phyloP scores from a whole-genome alignment of 805 yeast species.

The Candida stauntonica region DNA sequence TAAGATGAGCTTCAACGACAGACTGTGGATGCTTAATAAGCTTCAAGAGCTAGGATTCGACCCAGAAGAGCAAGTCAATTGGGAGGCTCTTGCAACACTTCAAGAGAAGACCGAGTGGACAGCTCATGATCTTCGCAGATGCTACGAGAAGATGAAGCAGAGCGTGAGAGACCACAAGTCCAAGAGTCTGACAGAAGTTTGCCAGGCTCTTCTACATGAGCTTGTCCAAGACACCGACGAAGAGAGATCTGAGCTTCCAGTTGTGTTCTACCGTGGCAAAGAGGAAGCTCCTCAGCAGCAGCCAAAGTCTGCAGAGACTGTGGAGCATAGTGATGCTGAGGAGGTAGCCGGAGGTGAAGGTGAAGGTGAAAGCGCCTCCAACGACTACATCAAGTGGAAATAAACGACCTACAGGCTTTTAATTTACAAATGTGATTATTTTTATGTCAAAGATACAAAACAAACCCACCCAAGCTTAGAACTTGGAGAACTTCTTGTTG shows the following conservation, averaged over 20 bases:
- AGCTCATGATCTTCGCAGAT: slow-evolving; percentile 55
- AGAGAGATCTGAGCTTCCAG: slow-evolving; percentile 19
- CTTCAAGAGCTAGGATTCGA: slow-evolving; percentile 40
- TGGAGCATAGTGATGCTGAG: background rate
- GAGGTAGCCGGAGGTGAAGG: slow-evolving; percentile 5
- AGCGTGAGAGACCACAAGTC: slow-evolving; percentile 45
- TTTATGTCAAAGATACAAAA: slow-evolving; percentile 11
- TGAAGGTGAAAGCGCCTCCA: slow-evolving; percentile 18
- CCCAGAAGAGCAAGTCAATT: slow-evolving; percentile 42
- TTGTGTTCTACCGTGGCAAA: slow-evolving; percentile 18
- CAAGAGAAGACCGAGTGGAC: slow-evolving; percentile 48
- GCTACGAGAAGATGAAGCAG: slow-evolving; percentile 56
- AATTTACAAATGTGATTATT: slow-evolving; percentile 20
- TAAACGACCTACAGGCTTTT: too few relatives aligned
- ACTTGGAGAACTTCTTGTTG: slow-evolving; percentile 94
- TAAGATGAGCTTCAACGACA: slow-evolving; percentile 42
- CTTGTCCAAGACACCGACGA: slow-evolving; percentile 17
- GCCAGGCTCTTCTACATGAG: slow-evolving; percentile 26
- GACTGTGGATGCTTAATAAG: slow-evolving; percentile 44
- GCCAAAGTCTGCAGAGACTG: too few relatives aligned
- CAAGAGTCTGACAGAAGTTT: slow-evolving; percentile 34
- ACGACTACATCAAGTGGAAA: background rate
- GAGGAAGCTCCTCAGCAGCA: too few relatives aligned
- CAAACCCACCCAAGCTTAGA: too few relatives aligned
- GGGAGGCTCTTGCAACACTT: slow-evolving; percentile 49